Base-by-base conservation (phyloP, 2,329 filamentous ascomycete species). In the Ceratocystis lukuohia region DNA sequence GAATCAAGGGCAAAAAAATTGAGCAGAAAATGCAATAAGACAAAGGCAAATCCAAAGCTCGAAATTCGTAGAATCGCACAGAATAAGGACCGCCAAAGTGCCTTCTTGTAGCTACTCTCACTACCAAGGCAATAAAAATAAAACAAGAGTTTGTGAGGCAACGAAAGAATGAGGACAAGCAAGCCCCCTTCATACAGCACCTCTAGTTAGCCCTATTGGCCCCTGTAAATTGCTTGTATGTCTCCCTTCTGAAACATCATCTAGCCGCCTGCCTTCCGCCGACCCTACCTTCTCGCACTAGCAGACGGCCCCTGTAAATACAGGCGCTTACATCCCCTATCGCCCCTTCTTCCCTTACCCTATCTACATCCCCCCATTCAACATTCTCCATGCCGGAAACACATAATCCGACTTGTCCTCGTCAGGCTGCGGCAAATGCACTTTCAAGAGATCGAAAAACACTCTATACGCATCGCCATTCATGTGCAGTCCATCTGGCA, bases 401-500 rank as follows among this genome's bases (percentile, higher is more conserved):
- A 80, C 72, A 65, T 75, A 80, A 3, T 74, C 78, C 3, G 72
- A 72, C 63, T 73, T 74, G 45, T 76, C 75, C 64, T 74, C 75
- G 10, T 72, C 75, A 8, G 73, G 72, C 74, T 76, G 80, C 65
- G 85, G 77, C 66, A 82, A 78, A n/a, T 77, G 75, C 20, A 59
- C 64, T 69, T 73, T 70, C 33, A 85, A 73, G 46, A 77, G 70
- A 8, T 79, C 76, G 70, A 77, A 84, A 63, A 86, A 78, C 62
- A 84, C 74, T 61, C 71, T 76, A 70, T 86, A 86, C 1, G 78
- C 79, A 66, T 79, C 75, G 41, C 79, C 79, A 67, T 77, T 80
- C 74, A 85, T 76, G 72, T 86, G 83, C 68, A 86, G 74, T 0
- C 83, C 83, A 68, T 85, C 83, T 2, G 80, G 78, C n/a, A 85